These are phyloP conservation scores for Monosporozyma aquatica DNA, from an alignment of 805 yeast species.

Conservation along the genomic window DNA sequence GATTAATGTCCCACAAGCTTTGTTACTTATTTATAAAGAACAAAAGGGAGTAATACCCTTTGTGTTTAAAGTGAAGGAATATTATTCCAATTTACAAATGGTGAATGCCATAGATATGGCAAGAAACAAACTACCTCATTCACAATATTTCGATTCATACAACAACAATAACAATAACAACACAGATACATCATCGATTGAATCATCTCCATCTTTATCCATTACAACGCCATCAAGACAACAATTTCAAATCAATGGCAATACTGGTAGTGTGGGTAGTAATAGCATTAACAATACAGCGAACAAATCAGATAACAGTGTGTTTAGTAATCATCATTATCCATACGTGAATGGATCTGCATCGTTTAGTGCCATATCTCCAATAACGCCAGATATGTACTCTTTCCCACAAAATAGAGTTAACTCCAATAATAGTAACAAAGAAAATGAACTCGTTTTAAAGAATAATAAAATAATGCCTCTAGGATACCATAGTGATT, in stretches of 20 bases:
- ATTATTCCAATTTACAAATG: slow-evolving; percentile 14
- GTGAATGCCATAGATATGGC: slow-evolving; percentile 11
- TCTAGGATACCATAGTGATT: background rate
- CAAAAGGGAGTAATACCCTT: slow-evolving; percentile 18
- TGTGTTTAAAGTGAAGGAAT: slow-evolving; percentile 17
- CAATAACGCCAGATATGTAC: slow-evolving; percentile 28
- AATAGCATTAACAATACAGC: slow-evolving; percentile 23
- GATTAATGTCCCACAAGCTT: slow-evolving; percentile 18
- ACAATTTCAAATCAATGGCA: background rate
- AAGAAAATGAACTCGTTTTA: too few relatives aligned
- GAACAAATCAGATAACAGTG: slow-evolving; percentile 27
- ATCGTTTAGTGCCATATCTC: slow-evolving; percentile 15
- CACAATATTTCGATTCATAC: slow-evolving; percentile 4
- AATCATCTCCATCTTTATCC: slow-evolving; percentile 20
- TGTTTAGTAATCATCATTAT: slow-evolving; percentile 20
- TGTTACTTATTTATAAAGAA: slow-evolving; percentile 20
- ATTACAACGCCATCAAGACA: slow-evolving; percentile 6
- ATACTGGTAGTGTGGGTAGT: background rate
- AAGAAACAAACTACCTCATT: slow-evolving; percentile 12
- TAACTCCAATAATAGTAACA: too few relatives aligned
- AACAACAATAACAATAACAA: slow-evolving; percentile 12
- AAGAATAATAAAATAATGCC: background rate
- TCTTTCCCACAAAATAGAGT: slow-evolving; percentile 7
- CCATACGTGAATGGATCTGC: slow-evolving; percentile 10
- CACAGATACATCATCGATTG: slow-evolving; percentile 23